Evolutionary conservation across 257 asterid genomes (phyloP), one percentile per base, ranked within the genome.

Genomic region (Salvia splendens): DNA sequence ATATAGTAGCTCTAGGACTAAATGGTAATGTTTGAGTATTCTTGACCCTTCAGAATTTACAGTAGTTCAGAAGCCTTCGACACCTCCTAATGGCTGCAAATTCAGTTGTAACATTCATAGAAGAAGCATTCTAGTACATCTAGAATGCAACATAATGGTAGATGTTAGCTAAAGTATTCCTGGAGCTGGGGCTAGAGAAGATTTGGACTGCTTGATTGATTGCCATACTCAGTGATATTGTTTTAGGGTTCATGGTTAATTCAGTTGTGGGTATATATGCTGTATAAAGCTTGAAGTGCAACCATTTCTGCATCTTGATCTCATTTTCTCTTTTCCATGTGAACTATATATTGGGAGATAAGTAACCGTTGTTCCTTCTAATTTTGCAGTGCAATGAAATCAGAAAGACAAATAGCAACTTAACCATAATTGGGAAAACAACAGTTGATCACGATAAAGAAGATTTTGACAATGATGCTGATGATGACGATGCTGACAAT

Each of bases 401-500:
- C 78, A 84, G 95, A 70, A 90, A 93, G 80, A 66, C 72, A 32
- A 82, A 85, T 55, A 85, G 80, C 84, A 88, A 81, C 77, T 64
- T 79, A 46, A 62, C 78, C 14, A 79, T 91, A 36, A 85, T 93
- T 6, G 99, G 97, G 73, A 90, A 86, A 78, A 77, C 87, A 12
- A 73, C 73, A 15, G 80, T 79, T 41, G 97, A 88, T 12, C 85
- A 84, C 33, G 97, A 91, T 52, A 90, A 88, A 74, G 97, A 88
- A 77, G 96, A 90, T 15, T 77, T 79, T 2, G 97, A 90, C 83
- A 88, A 93, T 68, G 96, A 93, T 57, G 96, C 79, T 0, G 99
- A 91, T 54, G 99, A 91, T 45, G 99, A 91, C 45, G 99, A 85
- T 70, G 95, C 84, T 48, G 96, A 94, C 76, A 86, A 90, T 49